Base-by-base conservation (phyloP, 768 basidiomycete genomes). In the Macrocybe gigantea region DNA sequence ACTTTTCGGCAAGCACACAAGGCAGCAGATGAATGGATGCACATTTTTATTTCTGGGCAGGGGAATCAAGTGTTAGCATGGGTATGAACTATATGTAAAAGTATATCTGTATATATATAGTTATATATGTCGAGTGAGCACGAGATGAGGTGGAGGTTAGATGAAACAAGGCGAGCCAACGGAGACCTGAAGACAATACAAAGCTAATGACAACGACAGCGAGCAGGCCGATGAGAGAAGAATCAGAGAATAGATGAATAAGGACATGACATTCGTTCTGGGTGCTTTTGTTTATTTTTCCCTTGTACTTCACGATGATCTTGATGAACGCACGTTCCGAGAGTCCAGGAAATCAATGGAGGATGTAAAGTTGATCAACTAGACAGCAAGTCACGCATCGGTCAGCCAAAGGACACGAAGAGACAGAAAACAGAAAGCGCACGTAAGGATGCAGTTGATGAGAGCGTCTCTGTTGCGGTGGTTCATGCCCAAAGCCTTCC, bases 291-390 rank as follows among this genome's bases (percentile, higher is more conserved):
- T 9, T 15, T 41, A 8, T 14, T n/a, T 34, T 22, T 22, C 22
- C 22, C 22, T 22, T 22, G 22, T 22, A 22, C 22, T 22, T 22
- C 37, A 15, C 15, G n/a, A 33, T 33, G n/a, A 33, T 32, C 38
- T 13, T n/a, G 32, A 34, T n/a, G 35, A 11, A 12, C 44, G 30
- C 22, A 22, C 22, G 22, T 22, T 22, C 22, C 22, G 22, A 22
- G 22, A 22, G 31, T 67, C 68, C 33, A 63, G 39, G 22, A 71
- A 47, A 55, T 71, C 74, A 51, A 75, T 70, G 9, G 73, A 72
- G 15, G 73, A 73, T 31, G 68, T 73, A 50, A 70, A 75, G 47
- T 67, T 65, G 44, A 72, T 56, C 14, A 73, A 61, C 74, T 75
- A 47, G 33, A 41, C 15, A 54, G 32, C 42, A 42, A 9, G 50